Conservation (phyloP, 2,329 filamentous ascomycete species). For the Penicillium freii region DNA sequence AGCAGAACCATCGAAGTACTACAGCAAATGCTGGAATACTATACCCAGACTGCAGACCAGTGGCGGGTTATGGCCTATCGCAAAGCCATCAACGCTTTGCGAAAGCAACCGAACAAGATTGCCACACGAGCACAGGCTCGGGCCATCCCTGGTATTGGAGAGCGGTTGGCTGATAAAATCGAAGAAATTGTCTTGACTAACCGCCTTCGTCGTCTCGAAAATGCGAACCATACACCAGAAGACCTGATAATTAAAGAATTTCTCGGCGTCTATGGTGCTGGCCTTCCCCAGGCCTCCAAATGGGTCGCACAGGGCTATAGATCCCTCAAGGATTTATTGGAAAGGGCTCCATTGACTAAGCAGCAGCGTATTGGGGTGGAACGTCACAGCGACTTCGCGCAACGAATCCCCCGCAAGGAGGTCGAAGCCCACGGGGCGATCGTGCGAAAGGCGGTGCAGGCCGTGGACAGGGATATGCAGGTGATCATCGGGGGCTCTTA, state of each 20-base stretch:
- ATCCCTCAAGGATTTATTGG: conserved; percentile 68
- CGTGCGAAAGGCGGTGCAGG: conserved; percentile 59
- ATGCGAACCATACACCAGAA: conserved; percentile 64
- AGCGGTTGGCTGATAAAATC: conserved; percentile 76
- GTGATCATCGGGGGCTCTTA: conserved; percentile 81
- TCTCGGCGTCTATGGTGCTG: conserved; percentile 75
- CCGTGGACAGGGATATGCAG: conserved; percentile 63
- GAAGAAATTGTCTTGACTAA: conserved; percentile 82
- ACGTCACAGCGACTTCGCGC: conserved; percentile 74
- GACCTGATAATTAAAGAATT: conserved; percentile 67
- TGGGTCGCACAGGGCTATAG: conserved; percentile 76
- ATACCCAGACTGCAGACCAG: conserved; percentile 69
- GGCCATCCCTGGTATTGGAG: conserved; percentile 66
- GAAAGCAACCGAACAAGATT: conserved; percentile 63
- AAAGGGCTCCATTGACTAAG: conserved; percentile 61
- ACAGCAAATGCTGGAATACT: conserved; percentile 75
- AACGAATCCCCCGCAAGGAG: conserved; percentile 73
- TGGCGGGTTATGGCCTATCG: conserved; percentile 77
- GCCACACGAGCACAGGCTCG: conserved; percentile 67
- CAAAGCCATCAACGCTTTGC: conserved; percentile 70
- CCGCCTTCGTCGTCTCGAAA: conserved; percentile 68
- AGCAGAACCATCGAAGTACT: conserved; percentile 71
- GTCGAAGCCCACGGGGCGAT: conserved; percentile 66
- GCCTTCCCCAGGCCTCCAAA: conserved; percentile 64
- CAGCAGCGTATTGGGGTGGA: conserved; percentile 76